Conservation (phyloP, 495 filamentous ascomycete genomes). For the Durotheca rogersii region DNA sequence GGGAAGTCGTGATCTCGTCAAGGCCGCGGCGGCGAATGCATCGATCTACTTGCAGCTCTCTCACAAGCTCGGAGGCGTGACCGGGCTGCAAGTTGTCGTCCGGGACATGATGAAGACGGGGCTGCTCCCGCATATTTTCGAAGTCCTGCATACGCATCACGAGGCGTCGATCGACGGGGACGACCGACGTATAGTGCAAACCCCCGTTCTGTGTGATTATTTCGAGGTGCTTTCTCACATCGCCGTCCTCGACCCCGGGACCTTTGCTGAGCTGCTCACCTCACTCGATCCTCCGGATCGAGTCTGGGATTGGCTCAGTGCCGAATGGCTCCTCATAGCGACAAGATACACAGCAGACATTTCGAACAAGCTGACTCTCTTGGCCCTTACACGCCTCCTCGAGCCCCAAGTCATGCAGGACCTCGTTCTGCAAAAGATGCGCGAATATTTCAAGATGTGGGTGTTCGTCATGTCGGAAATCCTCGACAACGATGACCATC, state of each 20-base stretch:
- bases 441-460: slow-evolving; percentile 59
- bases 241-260: slow-evolving; percentile 63
- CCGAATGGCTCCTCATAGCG: slow-evolving; percentile 71
- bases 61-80: slow-evolving; percentile 63
- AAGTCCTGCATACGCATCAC: slow-evolving; percentile 69
- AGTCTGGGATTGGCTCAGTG: slow-evolving; percentile 69
- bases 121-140: slow-evolving; percentile 65
- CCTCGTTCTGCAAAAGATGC: slow-evolving; percentile 47
- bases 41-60: slow-evolving; percentile 72
- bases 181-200: slow-evolving; percentile 64
- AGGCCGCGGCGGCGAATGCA: slow-evolving; percentile 63
- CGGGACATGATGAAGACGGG: slow-evolving; percentile 67
- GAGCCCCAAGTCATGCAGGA: slow-evolving; percentile 58
- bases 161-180: slow-evolving; percentile 76
- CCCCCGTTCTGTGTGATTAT: slow-evolving; percentile 75
- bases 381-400: slow-evolving; percentile 80
- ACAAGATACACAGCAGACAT: slow-evolving; percentile 64
- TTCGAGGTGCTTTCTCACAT: slow-evolving; percentile 80
- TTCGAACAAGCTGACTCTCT: slow-evolving; percentile 73
- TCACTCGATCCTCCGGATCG: slow-evolving; percentile 46
- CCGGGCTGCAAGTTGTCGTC: slow-evolving; percentile 64
- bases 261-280: slow-evolving; percentile 62
- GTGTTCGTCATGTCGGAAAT: slow-evolving; percentile 48
- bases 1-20: slow-evolving; percentile 65
- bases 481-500: slow-evolving; percentile 24